Base-by-base conservation (phyloP, 1,284 basidiomycete species). In the Apiotrichum porosum region DNA sequence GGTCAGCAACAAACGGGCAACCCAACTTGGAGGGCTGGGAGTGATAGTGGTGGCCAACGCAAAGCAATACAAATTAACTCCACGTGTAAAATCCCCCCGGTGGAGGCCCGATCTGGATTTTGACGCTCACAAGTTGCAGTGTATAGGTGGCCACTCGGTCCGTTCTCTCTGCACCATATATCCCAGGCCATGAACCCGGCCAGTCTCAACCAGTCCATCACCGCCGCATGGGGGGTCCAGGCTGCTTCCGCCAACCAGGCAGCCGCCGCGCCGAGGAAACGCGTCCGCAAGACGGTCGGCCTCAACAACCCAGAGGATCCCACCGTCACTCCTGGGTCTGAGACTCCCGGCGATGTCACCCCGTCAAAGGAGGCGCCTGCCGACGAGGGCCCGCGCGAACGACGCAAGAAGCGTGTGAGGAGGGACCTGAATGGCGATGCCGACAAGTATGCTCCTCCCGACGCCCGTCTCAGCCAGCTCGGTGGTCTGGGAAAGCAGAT, bases 401-500 rank as follows among this genome's bases (percentile, higher is more conserved):
- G 34, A 21, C 40, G 39, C 13, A 61, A 55, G 22, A 60, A 56
- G 43, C 47, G 60, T 18, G 45, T 48, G 54, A 12, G 51, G 44
- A 15, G 43, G 51, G 39, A 61, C 17, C 21, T 28, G 15, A 33
- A 37, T 17, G 42, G 44, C 38, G 37, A 28, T 14, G 31, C 31
- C 8, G 42, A 51, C 37, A 74, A 72, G 51, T 72, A 72, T 54
- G 64, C 68, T 6, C 71, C 71, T 1, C 71, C 72, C 0, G 65
- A 69, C 19, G 56, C 69, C 14, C 58, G 64, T n/a, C 76, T 97
- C 13, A 80, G 86, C 2, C 86, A 93, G 63, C 80, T 98, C 1
- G 94, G 94, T 19, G 94, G 94, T 4, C 81, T 97, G 8, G 83
- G 87, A 43, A 65, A 77, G 12, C 92, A 86, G 55, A 81, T 97